These are phyloP conservation scores for Mucor circinelloides DNA, from an alignment of 371 early-diverging fungal genomes.

Conservation along the genomic window DNA sequence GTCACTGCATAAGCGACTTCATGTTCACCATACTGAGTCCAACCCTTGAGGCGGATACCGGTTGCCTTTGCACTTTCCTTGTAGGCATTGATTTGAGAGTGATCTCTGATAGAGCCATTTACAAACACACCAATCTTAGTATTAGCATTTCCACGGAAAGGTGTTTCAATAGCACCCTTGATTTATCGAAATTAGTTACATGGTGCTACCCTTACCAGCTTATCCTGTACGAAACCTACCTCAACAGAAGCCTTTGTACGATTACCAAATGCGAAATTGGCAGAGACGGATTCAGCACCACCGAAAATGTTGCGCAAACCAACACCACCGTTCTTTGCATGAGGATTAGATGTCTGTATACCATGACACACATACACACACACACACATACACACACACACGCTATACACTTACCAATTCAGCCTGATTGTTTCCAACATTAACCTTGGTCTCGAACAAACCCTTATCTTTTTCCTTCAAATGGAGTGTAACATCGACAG, in stretches of 20 bases:
- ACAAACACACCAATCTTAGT: constrained; percentile 37
- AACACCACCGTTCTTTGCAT: constrained; percentile 55
- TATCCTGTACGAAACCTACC: constrained; percentile 37
- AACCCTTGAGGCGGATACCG: constrained; percentile 45
- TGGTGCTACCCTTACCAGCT: neutral
- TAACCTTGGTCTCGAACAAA: constrained; percentile 32
- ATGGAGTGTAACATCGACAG: constrained; percentile 63
- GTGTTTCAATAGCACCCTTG: constrained; percentile 32
- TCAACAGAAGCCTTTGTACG: constrained; percentile 72
- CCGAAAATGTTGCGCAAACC: constrained; percentile 79
- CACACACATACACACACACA: too few relatives aligned
- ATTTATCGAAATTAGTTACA: neutral
- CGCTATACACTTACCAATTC: constrained; percentile 35
- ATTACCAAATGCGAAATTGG: constrained; percentile 69
- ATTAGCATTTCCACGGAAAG: constrained; percentile 40
- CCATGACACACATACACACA: too few relatives aligned
- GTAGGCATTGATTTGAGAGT: constrained; percentile 39
- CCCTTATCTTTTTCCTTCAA: constrained; percentile 53
- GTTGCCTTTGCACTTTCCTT: constrained; percentile 30
- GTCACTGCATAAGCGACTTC: constrained; percentile 66
- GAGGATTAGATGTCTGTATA: too few relatives aligned
- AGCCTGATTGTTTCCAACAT: constrained; percentile 42
- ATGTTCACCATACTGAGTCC: constrained; percentile 59
- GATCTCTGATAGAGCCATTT: constrained; percentile 43
- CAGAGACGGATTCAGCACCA: constrained; percentile 74